Evolutionary conservation across 2,329 filamentous ascomycete genomes (phyloP), one percentile per base, ranked within the genome.

Genomic region (Aspergillus jensenii): DNA sequence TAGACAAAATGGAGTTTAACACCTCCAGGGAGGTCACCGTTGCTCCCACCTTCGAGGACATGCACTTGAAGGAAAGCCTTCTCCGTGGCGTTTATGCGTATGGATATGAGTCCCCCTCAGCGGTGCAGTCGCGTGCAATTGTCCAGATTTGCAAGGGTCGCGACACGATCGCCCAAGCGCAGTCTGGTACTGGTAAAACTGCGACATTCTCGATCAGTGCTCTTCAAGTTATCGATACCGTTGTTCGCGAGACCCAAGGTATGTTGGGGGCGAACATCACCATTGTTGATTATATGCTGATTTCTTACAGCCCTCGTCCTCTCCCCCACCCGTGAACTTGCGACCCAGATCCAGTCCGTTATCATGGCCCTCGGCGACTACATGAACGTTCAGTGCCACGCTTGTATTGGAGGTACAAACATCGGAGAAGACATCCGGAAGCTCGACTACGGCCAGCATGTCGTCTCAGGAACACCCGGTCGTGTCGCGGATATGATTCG

Each of bases 331-430:
- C 91, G 95, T 73, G 95, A 99, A 84, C 82, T 99, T 64, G 95
- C 95, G 46, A 97, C 93, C 27, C 95, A 99, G 79, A 99, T 99
- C 65, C 95, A 99, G 79, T 96, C 91, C 37, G 95, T 99, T 59
- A 90, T 99, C 67, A 96, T 98, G 87, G 95, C 95, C n/a, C 86
- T 99, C n/a, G 95, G 95, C 65, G 95, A 99, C 78, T 99, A 97
- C 82, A 98, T 99, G 95, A 97, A 97, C 73, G 91, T 99, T 3
- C 93, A 99, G 78, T 99, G 95, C 79, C 95, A 99, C 71, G 93
- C 95, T 59, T 99, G 95, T 78, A 98, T 99, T 70, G 95, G 95
- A 66, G 95, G 95, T 60, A 99, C 95, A 66, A 98, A 96, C 72
- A 93, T 99, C 39, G 92, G 95, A 68, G 95, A 98, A 74, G 95